Percentiles rank a stretch among this genome's conserved stretches.
Conservation (phyloP, 306 rosid genomes). For the Fragaria ananassa region DNA sequence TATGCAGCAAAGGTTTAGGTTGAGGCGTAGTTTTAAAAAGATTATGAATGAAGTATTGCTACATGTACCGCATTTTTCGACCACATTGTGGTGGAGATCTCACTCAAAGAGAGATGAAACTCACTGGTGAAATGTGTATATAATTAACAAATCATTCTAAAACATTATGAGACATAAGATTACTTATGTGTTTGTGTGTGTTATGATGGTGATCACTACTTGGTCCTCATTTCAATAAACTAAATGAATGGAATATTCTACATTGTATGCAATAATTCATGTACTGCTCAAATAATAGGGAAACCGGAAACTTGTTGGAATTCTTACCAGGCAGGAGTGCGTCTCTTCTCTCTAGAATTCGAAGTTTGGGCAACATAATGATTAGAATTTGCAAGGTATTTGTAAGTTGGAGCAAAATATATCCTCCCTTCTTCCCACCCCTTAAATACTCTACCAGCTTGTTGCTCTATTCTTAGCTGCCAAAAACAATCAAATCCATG, state of each 20-base stretch:
- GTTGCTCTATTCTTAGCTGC: conserved; percentile 75
- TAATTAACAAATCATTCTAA: not conserved
- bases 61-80: not conserved
- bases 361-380: conserved; percentile 60
- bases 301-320: not conserved
- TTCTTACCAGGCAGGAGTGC: conserved; percentile 93
- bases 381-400: conserved; percentile 74
- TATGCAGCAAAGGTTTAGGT: not conserved
- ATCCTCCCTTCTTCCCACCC: conserved; percentile 94
- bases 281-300: not conserved
- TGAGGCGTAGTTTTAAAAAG: no score
- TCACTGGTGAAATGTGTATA: not conserved
- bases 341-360: conserved; percentile 61
- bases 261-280: conserved; percentile 1
- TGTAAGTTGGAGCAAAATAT: conserved; percentile 87
- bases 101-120: not conserved
- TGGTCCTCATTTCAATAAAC: not conserved
- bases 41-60: not conserved
- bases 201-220: conserved; percentile 21
- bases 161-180: conserved; percentile 7
- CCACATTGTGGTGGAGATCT: not conserved
- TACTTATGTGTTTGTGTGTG: not conserved
- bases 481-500: conserved; percentile 8
- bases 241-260: not conserved
- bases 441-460: conserved; percentile 75